Percentiles rank a stretch among this genome's conserved stretches.
phyloP scores from a whole-genome alignment of 2,329 filamentous ascomycete species.

The Lasiodiplodia sp. region DNA sequence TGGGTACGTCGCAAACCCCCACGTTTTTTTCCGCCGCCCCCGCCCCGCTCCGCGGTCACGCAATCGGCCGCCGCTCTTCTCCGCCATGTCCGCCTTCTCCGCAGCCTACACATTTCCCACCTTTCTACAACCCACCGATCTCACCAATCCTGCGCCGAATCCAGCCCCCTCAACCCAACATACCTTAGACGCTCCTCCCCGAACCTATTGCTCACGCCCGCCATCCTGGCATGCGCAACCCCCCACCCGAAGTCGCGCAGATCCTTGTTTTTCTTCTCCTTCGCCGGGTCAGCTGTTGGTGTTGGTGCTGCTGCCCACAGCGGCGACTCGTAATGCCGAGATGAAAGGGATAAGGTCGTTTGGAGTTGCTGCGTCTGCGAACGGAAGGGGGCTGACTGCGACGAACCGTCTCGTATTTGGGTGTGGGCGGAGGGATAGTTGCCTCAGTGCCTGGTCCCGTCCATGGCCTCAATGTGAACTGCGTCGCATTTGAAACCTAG shows the following conservation, averaged over 20 bases:
- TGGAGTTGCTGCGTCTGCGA: not conserved
- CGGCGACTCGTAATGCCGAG: not conserved
- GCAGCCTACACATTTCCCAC: not conserved
- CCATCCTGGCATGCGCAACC: not conserved
- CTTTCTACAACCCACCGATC: not conserved
- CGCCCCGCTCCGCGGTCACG: no score
- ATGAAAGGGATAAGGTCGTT: not conserved
- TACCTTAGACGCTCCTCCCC: not conserved
- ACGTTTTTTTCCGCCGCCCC: not conserved
- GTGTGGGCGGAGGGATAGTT: no score
- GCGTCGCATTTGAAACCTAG: not conserved
- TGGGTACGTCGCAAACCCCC: not conserved
- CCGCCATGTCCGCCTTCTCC: conserved; percentile 1
- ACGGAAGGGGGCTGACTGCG: not conserved
- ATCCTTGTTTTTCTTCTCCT: not conserved
- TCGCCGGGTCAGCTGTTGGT: no score
- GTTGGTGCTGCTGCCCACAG: not conserved
- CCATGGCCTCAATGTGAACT: not conserved
- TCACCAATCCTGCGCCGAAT: conserved; percentile 4
- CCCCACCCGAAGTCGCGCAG: not conserved
- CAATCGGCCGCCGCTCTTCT: not conserved
- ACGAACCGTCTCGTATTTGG: not conserved
- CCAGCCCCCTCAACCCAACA: not conserved
- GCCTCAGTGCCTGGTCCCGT: not conserved
- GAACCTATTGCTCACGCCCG: not conserved